Evolutionary conservation across 179 eudicot genomes (phyloP), one percentile per base, ranked within the genome.

Genomic region (Drosera spatulata): DNA sequence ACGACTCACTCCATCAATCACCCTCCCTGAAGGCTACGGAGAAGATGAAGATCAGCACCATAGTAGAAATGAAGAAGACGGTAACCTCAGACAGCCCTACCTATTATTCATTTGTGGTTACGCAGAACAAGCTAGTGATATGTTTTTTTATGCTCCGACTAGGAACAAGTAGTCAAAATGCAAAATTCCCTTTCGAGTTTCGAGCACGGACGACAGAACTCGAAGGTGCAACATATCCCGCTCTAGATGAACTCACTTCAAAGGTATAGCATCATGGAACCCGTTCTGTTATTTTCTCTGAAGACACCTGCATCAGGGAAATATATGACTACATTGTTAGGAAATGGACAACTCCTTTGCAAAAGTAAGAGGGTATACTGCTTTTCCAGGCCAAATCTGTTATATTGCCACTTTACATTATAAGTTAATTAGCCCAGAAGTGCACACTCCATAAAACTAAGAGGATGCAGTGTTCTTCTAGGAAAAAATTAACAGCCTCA

Each of bases 191-290:
- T 10, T 89, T 86, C 58, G 95, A 89, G 64, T 86, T 89, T 44
- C 85, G 95, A 62, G 97, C 95, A 33, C 87, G 87, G n/a, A 80
- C 91, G 10, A 71, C 79, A 11, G 95, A 89, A 57, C 54, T 89
- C 72, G 97, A 89, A 71, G 75, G 81, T 58, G 88, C 69, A 63
- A 86, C 97, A 59, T 89, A 89, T 65, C 97, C 97, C 15, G 97
- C 97, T 70, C 74, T 89, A 59, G 97, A 89, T 66, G 95, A 86
- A 71, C 84, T 89, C 12, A 89, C 95, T 50, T 83, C 95, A n/a
- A 86, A 79, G 95, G 96, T 77, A 62, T 72, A 2, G 15, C 5
- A 6, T 10, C 2, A 11, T 41, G 7, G 60, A 39, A 39, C 43
- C 37, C 10, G 2, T 9, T 43, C 6, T 43, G 45, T 43, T 7